Evolutionary conservation across 148 eudicot species (phyloP), one percentile per base, ranked within the genome.

Genomic region (Polygonum maritimum): DNA sequence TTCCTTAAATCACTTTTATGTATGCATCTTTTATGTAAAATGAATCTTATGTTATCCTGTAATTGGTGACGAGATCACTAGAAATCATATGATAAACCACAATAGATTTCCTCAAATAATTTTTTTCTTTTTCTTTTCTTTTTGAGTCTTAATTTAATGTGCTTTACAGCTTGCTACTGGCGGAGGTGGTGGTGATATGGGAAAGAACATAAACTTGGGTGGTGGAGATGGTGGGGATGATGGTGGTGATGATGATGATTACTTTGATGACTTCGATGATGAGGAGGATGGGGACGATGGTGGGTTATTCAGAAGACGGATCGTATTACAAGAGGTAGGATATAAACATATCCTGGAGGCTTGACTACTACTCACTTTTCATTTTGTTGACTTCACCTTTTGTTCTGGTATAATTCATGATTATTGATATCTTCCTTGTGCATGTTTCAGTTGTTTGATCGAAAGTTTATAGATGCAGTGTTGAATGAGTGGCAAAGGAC

Each of bases 151-250:
- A 4, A 49, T 36, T 36, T 38, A 26, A 26, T 69, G 48, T 58
- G 48, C 71, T 18, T 74, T 74, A 39, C 82, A 94, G 98, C 76
- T 83, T 76, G 86, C 91, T 39, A 83, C 87, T 74, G 98, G 98
- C 40, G 98, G 97, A 57, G 98, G 92, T 48, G 96, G 92, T 79
- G 98, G 96, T 4, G 83, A 92, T 86, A 88, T 86, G 44, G 98
- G 98, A 54, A 94, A 94, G 82, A 87, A 79, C 60, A 83, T 90
- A 31, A 85, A 78, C 74, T 70, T 82, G 81, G 98, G 98, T 40
- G 98, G 98, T 80, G 98, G 98, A 39, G 98, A 94, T 86, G 97
- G 98, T 77, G 98, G 98, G n/a, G 95, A 90, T 78, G 98, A 94
- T 83, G 89, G 83, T 76, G 97, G 97, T 35, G 98, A 92, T 81